Conservation (phyloP, 2,329 filamentous ascomycete genomes). For the Arthrobotrys iridis region DNA sequence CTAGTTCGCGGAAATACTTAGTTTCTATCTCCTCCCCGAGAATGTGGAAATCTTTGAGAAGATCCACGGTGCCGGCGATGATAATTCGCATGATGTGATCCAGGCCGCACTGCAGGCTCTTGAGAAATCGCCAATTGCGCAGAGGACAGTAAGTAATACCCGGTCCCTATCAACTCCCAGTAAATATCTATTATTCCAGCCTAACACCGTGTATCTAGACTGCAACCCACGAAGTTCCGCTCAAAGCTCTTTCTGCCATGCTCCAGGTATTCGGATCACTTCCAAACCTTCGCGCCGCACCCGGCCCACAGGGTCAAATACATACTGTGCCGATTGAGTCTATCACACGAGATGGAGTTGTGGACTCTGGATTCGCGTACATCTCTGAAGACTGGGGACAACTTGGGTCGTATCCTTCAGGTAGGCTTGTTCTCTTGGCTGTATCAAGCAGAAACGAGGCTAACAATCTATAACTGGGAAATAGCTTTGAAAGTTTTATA, state of each 20-base stretch:
- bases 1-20: constrained; percentile 72
- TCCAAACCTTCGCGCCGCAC: constrained; percentile 70
- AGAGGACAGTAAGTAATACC: constrained; percentile 36
- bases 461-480: constrained; percentile 10
- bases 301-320: constrained; percentile 73
- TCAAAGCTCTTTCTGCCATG: constrained; percentile 69
- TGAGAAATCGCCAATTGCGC: constrained; percentile 14
- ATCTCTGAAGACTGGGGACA: constrained; percentile 53
- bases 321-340: constrained; percentile 68
- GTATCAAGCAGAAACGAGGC: not conserved
- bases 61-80: constrained; percentile 70
- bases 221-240: constrained; percentile 34
- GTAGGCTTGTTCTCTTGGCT: constrained; percentile 21
- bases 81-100: constrained; percentile 66
- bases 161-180: too few relatives aligned
- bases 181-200: not conserved
- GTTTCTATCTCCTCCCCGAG: constrained; percentile 74
- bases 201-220: constrained; percentile 14
- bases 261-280: constrained; percentile 73
- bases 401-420: constrained; percentile 41
- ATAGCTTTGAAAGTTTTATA: constrained; percentile 51
- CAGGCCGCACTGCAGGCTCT: constrained; percentile 10
- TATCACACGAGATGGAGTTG: constrained; percentile 16
- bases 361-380: constrained; percentile 33
- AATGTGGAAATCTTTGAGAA: constrained; percentile 69